Conservation (phyloP, 2,329 filamentous ascomycete species). For the Colletotrichum shisoi region DNA sequence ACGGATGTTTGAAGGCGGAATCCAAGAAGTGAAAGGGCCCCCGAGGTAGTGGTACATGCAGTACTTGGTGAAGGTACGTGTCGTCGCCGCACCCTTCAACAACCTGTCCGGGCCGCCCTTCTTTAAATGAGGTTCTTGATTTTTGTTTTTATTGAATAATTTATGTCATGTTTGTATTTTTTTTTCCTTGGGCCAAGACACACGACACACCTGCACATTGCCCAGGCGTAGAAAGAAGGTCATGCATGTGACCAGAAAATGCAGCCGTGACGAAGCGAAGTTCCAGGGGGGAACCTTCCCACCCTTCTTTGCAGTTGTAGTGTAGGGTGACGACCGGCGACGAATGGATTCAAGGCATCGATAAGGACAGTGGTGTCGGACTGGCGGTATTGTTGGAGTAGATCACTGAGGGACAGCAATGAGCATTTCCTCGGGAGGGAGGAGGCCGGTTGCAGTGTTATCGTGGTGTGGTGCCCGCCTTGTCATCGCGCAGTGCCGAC, state of each 20-base stretch:
- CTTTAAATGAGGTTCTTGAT: conserved; percentile 6
- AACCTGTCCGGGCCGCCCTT: conserved; percentile 10
- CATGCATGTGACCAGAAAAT: conserved; percentile 29
- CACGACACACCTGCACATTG: neutral
- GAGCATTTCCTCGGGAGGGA: conserved; percentile 12
- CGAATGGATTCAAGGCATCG: conserved; percentile 17
- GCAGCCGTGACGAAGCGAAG: conserved; percentile 27
- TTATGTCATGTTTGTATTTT: no score
- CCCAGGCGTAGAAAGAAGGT: conserved; percentile 7
- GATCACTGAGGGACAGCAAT: neutral
- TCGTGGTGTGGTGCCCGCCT: neutral
- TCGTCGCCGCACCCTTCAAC: conserved; percentile 18
- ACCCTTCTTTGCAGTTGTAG: conserved; percentile 17
- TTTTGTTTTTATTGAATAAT: neutral
- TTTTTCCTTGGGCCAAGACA: neutral
- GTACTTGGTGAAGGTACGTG: conserved; percentile 16
- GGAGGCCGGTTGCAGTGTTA: neutral
- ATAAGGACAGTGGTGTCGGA: conserved; percentile 14
- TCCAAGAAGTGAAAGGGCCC: neutral
- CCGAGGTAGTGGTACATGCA: conserved; percentile 32
- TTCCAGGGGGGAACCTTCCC: conserved; percentile 1
- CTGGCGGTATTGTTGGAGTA: neutral
- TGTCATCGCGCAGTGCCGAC: neutral
- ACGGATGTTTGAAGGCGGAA: conserved; percentile 10
- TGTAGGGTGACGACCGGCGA: conserved; percentile 18